Conservation (phyloP, 768 basidiomycete species). For the Phanerochaete carnosa region DNA sequence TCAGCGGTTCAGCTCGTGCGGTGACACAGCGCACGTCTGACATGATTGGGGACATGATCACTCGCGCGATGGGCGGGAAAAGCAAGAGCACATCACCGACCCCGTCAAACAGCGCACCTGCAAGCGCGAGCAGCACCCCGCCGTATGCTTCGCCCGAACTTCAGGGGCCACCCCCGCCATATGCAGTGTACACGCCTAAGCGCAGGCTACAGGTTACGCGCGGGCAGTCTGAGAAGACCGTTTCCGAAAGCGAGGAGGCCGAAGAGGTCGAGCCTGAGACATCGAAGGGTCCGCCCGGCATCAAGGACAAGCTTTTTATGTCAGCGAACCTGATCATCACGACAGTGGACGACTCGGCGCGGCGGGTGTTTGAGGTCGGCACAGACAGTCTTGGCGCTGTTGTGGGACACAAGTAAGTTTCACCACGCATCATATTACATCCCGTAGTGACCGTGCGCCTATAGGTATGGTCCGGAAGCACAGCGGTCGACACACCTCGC, state of each 20-base stretch:
- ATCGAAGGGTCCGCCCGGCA: slow-evolving; percentile 28
- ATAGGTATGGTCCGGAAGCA: slow-evolving; percentile 61
- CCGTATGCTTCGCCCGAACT: background rate
- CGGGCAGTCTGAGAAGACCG: background rate
- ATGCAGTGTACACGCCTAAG: slow-evolving; percentile 10
- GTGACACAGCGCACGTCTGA: slow-evolving; percentile 61
- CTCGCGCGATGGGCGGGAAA: slow-evolving; percentile 49
- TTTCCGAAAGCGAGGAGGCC: background rate
- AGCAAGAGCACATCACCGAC: slow-evolving; percentile 17
- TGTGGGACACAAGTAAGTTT: slow-evolving; percentile 49
- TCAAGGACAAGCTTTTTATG: slow-evolving; percentile 48
- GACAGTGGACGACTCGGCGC: slow-evolving; percentile 57
- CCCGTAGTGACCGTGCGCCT: background rate
- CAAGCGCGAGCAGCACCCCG: background rate
- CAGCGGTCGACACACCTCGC: slow-evolving; percentile 55
- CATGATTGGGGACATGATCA: slow-evolving; percentile 58
- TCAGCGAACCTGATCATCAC: slow-evolving; percentile 66
- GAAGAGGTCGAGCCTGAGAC: background rate
- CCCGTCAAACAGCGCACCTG: background rate
- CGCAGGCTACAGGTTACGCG: background rate
- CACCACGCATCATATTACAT: background rate
- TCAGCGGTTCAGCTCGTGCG: slow-evolving; percentile 64
- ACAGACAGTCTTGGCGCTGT: slow-evolving; percentile 45
- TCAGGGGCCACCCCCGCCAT: slow-evolving; percentile 7
- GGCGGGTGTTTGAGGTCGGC: slow-evolving; percentile 48